These are phyloP conservation scores for Saccharomycopsis schoenii DNA, from an alignment of 805 yeast genomes.

Conservation along the genomic window DNA sequence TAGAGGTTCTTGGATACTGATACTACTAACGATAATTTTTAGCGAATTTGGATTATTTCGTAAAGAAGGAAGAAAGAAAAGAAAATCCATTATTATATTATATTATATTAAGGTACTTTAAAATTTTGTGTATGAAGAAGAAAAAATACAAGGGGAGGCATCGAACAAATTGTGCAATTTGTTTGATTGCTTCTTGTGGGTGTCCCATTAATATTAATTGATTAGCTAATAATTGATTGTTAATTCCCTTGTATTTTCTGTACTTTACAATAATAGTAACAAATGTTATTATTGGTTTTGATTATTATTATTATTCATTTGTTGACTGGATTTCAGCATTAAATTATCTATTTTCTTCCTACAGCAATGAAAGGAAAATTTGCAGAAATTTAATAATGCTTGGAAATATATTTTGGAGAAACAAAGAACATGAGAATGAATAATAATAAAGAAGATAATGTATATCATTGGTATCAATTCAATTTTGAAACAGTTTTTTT, in stretches of 20 bases:
- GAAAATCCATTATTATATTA: neutral
- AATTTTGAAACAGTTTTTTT: neutral
- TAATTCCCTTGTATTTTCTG: neutral
- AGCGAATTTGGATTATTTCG: neutral
- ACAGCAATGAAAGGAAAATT: neutral
- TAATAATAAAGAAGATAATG: neutral
- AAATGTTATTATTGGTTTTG: neutral
- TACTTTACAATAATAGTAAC: neutral
- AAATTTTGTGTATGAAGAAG: neutral
- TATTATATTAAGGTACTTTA: neutral
- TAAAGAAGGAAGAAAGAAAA: neutral
- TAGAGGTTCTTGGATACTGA: neutral
- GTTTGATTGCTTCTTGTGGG: neutral
- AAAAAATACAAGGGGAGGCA: neutral
- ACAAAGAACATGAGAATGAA: neutral
- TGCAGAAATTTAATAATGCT: neutral
- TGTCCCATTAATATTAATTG: neutral
- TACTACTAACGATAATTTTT: neutral
- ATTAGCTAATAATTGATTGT: neutral
- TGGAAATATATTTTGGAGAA: neutral
- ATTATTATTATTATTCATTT: neutral
- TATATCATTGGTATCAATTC: neutral
- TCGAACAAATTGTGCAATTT: neutral
- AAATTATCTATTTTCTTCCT: neutral
- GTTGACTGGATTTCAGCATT: neutral